Base-by-base conservation (phyloP, 176 grass and related monocot genomes). In the Lolium rigidum region DNA sequence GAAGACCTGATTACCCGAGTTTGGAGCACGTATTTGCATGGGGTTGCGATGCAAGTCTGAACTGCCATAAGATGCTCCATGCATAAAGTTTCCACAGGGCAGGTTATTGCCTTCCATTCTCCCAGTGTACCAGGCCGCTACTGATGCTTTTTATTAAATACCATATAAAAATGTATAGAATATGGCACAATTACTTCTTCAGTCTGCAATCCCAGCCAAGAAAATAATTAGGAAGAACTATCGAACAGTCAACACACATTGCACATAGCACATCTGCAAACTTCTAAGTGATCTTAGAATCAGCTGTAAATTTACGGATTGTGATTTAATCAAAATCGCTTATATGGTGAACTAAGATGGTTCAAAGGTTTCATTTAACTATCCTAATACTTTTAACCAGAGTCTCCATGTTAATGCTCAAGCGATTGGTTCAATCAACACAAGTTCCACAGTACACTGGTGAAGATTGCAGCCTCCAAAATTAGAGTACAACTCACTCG, bases 81-180 rank as follows among this genome's bases (percentile, higher is more conserved):
- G 90, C 43, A 94, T 90, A 86, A 92, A 91, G 7, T 61, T 93
- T 65, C 89, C 85, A 67, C 89, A 54, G 12, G 88, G 87, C 25
- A 80, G 66, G 70, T 90, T 95, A 26, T 81, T 88, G 28, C 85
- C 87, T 87, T 95, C 93, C 95, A 98, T 98, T 72, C 83, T 22
- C 50, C 51, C 41, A 25, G 25, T 82, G 72, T 39, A 82, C 50
- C 70, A 77, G 31, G 18, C 50, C 25, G n/a, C 22, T 24, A 81
- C 52, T 56, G 64, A 66, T 13, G 39, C 16, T 65, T 38, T 18
- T 58, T 20, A 65, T 13, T 51, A 38, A 38, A 31, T 31, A 31
- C 28, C 43, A 72, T 70, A 60, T 59, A 56, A 2, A 56, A 70
- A n/a, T 25, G 75, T 47, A 72, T 20, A 44, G 38, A 57, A 66